A percentile compares a stretch with the other conserved stretches of the same genome.
Evolutionary conservation across 2,329 filamentous ascomycete genomes (phyloP).

Genomic region (Colletotrichum chlorophyti): DNA sequence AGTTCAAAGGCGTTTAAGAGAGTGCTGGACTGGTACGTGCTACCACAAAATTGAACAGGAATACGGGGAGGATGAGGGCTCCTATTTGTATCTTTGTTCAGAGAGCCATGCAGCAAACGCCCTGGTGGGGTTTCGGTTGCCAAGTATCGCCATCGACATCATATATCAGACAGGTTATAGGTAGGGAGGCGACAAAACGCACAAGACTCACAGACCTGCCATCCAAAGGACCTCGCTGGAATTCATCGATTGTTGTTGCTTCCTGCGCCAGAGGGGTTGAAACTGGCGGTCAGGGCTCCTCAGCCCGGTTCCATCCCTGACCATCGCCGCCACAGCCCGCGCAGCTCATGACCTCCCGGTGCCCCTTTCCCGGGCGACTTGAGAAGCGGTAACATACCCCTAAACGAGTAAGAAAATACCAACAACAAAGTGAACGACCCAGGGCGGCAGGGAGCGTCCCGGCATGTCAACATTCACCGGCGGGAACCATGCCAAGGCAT

Average conservation of each 20-base stretch:
- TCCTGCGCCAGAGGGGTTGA: constrained; percentile 10
- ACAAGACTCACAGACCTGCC: constrained; percentile 18
- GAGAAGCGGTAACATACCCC: neutral
- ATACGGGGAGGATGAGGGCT: constrained; percentile 21
- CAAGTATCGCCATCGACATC: constrained; percentile 26
- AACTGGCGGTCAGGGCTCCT: constrained; percentile 18
- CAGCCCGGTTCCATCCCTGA: constrained; percentile 20
- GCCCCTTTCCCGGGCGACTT: neutral
- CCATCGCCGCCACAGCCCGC: constrained; percentile 6
- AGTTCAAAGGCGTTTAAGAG: constrained; percentile 18
- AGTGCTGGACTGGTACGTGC: constrained; percentile 19
- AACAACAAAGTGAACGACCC: neutral
- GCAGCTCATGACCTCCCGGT: neutral
- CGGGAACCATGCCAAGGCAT: constrained; percentile 15
- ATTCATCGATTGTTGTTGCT: neutral
- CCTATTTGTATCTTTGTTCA: constrained; percentile 36
- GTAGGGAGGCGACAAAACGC: neutral
- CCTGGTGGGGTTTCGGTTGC: neutral
- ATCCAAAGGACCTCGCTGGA: constrained; percentile 22
- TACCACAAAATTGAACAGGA: constrained; percentile 15
- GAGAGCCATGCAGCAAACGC: neutral
- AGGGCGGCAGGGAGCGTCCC: constrained; percentile 11
- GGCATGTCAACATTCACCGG: constrained; percentile 12
- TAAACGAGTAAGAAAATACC: neutral
- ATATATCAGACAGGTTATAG: constrained; percentile 13